phyloP scores from a whole-genome alignment of 2,329 filamentous ascomycete species.

The Graphiopsis chlorocephala region DNA sequence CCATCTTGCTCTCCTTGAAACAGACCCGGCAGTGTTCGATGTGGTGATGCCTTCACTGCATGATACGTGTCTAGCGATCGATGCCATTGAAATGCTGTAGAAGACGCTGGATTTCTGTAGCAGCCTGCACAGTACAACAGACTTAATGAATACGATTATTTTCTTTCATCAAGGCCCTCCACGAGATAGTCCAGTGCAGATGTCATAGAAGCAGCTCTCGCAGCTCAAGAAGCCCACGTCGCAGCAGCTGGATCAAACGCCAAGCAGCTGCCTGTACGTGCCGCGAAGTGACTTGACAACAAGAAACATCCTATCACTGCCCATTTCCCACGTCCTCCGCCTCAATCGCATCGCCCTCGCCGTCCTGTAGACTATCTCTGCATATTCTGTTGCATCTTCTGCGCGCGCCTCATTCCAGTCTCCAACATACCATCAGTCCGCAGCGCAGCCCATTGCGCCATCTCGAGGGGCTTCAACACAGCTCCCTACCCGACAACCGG shows the following conservation, averaged over 20 bases:
- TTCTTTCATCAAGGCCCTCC: neutral
- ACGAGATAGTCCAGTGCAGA: neutral
- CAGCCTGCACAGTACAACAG: neutral
- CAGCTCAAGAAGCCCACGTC: neutral
- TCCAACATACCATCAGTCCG: neutral
- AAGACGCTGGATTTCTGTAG: neutral
- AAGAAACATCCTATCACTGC: neutral
- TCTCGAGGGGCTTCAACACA: slow-evolving; percentile 1
- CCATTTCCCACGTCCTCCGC: neutral
- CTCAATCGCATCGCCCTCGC: neutral
- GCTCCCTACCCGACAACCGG: neutral
- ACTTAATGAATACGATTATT: neutral
- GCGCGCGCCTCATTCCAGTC: neutral
- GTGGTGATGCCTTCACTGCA: neutral
- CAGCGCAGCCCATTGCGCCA: neutral
- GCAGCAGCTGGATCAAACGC: slow-evolving; percentile 1
- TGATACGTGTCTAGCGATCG: neutral
- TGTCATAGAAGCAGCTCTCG: too few species aligned
- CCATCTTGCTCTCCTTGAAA: neutral
- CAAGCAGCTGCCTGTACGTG: slow-evolving; percentile 3
- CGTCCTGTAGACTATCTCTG: neutral
- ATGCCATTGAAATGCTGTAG: neutral
- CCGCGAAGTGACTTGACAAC: slow-evolving; percentile 3
- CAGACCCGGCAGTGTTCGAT: neutral
- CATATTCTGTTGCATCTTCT: neutral